Evolutionary conservation across 2,329 filamentous ascomycete genomes (phyloP).

Genomic region (Alternaria rosae): DNA sequence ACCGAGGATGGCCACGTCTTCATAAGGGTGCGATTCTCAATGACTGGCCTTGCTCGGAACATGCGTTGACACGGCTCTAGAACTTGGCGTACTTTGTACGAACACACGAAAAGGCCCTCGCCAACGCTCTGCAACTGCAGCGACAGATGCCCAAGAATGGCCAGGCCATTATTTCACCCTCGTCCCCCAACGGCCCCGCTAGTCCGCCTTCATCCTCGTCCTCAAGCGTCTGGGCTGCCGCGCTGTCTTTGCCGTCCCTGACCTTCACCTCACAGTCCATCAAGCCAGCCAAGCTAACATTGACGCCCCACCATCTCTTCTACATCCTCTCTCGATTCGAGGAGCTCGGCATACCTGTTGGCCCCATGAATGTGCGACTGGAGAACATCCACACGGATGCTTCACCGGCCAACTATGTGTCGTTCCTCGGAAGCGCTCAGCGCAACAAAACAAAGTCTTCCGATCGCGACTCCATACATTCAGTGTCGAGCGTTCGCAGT

Average conservation of each 20-base stretch:
- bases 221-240: constrained; percentile 77
- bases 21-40: constrained; percentile 71
- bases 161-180: constrained; percentile 54
- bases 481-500: constrained; percentile 94
- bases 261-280: constrained; percentile 84
- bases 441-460: constrained; percentile 79
- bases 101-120: constrained; percentile 95
- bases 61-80: constrained; percentile 59
- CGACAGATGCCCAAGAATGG: constrained; percentile 74
- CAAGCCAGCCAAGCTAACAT: constrained; percentile 88
- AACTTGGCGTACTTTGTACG: constrained; percentile 96
- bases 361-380: constrained; percentile 93
- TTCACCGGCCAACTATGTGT: constrained; percentile 90
- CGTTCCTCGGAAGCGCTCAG: constrained; percentile 86
- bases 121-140: constrained; percentile 90
- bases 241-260: constrained; percentile 84
- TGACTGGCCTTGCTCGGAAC: background rate
- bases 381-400: constrained; percentile 93
- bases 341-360: constrained; percentile 87
- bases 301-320: constrained; percentile 96
- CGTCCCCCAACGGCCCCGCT: constrained; percentile 47
- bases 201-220: constrained; percentile 64
- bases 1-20: constrained; percentile 90
- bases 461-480: constrained; percentile 90
- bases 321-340: constrained; percentile 96